Evolutionary conservation across 176 grass and related monocot species (phyloP), one percentile per base, ranked within the genome.

Genomic region (Bothriochloa decipiens): DNA sequence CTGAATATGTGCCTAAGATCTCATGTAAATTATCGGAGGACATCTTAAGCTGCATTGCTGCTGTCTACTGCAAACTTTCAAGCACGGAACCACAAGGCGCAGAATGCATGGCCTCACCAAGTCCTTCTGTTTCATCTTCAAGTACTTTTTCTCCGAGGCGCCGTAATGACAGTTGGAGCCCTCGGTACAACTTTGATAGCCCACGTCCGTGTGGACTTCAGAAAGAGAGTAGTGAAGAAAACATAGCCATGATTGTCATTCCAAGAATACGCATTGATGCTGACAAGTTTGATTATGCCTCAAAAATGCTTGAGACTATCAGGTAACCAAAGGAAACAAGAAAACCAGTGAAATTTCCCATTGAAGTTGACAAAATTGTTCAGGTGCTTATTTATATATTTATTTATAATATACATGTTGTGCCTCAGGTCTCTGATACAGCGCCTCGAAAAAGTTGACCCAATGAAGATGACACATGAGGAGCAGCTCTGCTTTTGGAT

Each of bases 11-110:
- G 64, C 76, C 89, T 6, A 94, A 95, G 81, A 92, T 95, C 20
- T 86, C 93, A 71, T 91, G 92, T 92, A 92, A 90, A 75, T 70
- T 98, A 42, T 98, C 96, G 8, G 96, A 98, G 79, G 96, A 98
- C 75, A 95, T 98, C 62, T 69, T 98, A 33, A 52, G 86, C 55
- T 98, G 91, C 89, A 98, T 98, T 83, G 85, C 83, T 55, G 64
- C 91, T 13, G 82, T 95, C 70, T 95, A 93, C 83, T 95, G 89
- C 93, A 95, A 91, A 62, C 89, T 98, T 68, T 82, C 87, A 72
- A 90, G 85, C 67, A 67, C 89, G 12, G 35, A 81, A 47, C 43
- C 65, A 18, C 81, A 85, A 64, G 83, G 79, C 26, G 68, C 81
- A 42, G 88, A 84, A 50, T 84, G 79, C 10, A 58, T 78, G 71